Conservation (phyloP, 345 rosid genomes). For the Salix caprea region DNA sequence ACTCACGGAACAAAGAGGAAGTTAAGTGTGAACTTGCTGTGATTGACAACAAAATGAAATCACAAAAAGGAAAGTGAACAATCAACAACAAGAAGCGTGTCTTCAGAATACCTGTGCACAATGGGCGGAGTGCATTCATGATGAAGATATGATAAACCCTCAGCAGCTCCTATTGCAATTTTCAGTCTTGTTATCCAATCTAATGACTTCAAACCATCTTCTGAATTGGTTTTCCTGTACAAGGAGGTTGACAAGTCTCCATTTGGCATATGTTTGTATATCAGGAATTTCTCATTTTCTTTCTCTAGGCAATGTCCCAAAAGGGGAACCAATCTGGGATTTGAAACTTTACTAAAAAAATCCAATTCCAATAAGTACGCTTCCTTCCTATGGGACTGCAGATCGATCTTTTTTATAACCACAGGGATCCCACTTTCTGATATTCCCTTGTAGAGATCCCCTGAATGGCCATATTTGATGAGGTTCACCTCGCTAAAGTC, state of each 20-base stretch:
- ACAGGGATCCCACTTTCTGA: constrained; percentile 57
- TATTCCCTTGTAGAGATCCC: constrained; percentile 70
- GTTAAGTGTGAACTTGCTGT: neutral
- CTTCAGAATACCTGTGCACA: constrained; percentile 72
- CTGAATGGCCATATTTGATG: constrained; percentile 90
- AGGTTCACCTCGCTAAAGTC: constrained; percentile 65
- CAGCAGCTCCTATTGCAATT: constrained; percentile 94
- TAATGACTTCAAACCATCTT: constrained; percentile 71
- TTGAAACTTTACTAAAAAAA: constrained; percentile 65
- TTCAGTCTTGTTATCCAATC: constrained; percentile 99
- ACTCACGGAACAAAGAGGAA: neutral
- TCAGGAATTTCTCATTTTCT: constrained; percentile 74
- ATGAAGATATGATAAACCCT: constrained; percentile 76
- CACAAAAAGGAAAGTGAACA: neutral
- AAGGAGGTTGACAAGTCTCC: constrained; percentile 78
- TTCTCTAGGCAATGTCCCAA: constrained; percentile 81
- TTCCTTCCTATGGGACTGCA: constrained; percentile 50
- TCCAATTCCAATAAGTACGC: constrained; percentile 67
- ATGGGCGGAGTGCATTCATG: constrained; percentile 87
- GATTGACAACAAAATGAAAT: neutral
- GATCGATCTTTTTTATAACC: constrained; percentile 69
- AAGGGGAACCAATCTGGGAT: constrained; percentile 77
- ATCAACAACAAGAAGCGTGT: neutral
- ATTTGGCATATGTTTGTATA: constrained; percentile 85
- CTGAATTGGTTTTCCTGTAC: constrained; percentile 51